Conservation (phyloP, 1,284 basidiomycete genomes). For the Irpex rosettiformis region DNA sequence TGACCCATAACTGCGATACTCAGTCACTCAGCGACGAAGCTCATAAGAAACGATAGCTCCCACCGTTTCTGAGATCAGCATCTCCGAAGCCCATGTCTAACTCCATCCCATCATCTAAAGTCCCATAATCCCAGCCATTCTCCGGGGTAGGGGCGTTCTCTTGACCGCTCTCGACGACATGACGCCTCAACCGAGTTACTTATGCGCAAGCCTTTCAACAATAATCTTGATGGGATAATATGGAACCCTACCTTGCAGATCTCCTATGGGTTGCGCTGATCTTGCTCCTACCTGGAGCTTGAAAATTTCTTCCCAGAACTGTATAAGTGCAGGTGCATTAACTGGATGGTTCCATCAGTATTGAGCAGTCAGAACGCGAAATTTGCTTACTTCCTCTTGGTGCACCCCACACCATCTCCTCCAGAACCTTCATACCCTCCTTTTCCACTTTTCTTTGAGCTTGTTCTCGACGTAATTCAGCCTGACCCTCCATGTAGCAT, state of each 20-base stretch:
- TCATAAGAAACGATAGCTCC: neutral
- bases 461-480: constrained; percentile 45
- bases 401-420: constrained; percentile 65
- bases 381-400: constrained; percentile 55
- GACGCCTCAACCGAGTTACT: neutral
- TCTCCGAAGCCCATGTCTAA: constrained; percentile 24
- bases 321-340: constrained; percentile 54
- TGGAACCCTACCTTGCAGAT: constrained; percentile 19
- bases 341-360: constrained; percentile 37
- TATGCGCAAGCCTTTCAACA: too few relatives aligned
- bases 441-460: constrained; percentile 54
- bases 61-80: neutral
- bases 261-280: constrained; percentile 42
- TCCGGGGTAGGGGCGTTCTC: constrained; percentile 8
- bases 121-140: neutral
- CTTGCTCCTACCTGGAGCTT: constrained; percentile 64
- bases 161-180: constrained; percentile 33
- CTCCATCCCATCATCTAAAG: constrained; percentile 2
- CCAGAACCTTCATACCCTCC: constrained; percentile 47
- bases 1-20: neutral
- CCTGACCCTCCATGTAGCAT: constrained; percentile 64
- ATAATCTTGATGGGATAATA: neutral
- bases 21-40: neutral
- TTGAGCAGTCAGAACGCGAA: neutral
- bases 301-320: constrained; percentile 72